Conservation (phyloP, 495 filamentous ascomycete genomes). For the Daldinia caldariorum region DNA sequence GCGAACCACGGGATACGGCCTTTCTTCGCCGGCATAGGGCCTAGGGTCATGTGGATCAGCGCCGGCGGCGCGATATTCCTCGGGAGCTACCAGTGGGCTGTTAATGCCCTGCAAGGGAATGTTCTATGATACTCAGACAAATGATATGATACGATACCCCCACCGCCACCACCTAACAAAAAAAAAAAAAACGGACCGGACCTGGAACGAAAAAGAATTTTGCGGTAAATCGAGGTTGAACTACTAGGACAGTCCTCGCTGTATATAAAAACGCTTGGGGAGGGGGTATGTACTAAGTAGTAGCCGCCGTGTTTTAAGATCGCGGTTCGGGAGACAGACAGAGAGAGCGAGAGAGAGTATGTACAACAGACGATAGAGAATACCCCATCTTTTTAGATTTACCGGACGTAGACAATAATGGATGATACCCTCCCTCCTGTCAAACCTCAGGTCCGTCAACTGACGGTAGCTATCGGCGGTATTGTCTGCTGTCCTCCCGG, state of each 20-base stretch:
- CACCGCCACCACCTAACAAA: too few relatives aligned
- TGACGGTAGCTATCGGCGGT: slow-evolving; percentile 32
- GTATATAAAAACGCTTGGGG: slow-evolving; percentile 28
- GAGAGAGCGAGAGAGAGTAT: slow-evolving; percentile 14
- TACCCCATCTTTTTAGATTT: slow-evolving; percentile 46
- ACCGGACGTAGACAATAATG: slow-evolving; percentile 33
- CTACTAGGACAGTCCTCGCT: slow-evolving; percentile 14
- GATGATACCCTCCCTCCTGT: slow-evolving; percentile 40
- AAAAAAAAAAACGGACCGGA: too few relatives aligned
- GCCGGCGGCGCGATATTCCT: slow-evolving; percentile 93
- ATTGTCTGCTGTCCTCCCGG: slow-evolving; percentile 30
- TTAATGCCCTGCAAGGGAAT: slow-evolving; percentile 70
- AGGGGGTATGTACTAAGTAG: slow-evolving; percentile 27
- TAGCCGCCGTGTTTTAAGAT: slow-evolving; percentile 11
- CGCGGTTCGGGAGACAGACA: not conserved
- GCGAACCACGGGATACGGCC: slow-evolving; percentile 75
- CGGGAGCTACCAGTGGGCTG: slow-evolving; percentile 93
- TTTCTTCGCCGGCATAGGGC: slow-evolving; percentile 89
- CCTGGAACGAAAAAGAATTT: too few relatives aligned
- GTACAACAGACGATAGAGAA: slow-evolving; percentile 42
- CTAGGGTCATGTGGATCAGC: slow-evolving; percentile 92
- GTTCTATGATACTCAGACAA: slow-evolving; percentile 21
- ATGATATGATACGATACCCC: not conserved
- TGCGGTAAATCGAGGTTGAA: slow-evolving; percentile 4
- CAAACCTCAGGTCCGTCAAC: slow-evolving; percentile 16